Evolutionary conservation across 2,329 filamentous ascomycete species (phyloP), one percentile per base, ranked within the genome.

Genomic region (Aspergillus intermedius): DNA sequence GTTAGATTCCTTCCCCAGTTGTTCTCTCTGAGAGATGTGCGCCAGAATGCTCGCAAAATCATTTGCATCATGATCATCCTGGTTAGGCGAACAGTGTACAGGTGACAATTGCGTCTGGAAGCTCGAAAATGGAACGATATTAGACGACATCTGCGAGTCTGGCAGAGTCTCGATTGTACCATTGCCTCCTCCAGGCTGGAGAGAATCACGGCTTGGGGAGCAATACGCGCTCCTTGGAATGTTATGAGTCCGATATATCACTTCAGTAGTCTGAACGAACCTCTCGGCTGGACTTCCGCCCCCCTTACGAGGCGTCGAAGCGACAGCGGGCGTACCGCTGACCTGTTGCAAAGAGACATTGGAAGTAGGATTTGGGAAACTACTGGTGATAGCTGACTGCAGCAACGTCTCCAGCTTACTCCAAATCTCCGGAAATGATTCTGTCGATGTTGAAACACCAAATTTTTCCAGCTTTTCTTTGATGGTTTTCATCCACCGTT

Each of bases 71-170:
- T 56, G 54, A 9, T 54, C 58, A 2, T 54, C 49, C 5, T 30
- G 25, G 25, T 30, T 30, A 12, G 54, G 54, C 6, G 46, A 44
- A 10, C 42, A 51, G 39, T 49, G 49, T 5, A 42, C 39, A 4
- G 53, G 50, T 2, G 57, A 56, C 13, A 63, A 17, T 15, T 58
- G 52, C 25, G 50, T 54, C 30, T 61, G 52, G 8, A 70, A 47
- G 37, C 54, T 56, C 3, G 65, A 62, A 43, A 70, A 70, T 2
- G 68, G 63, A 8, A 65, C 55, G 25, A 70, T 70, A 7, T 47
- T 48, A 10, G 42, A 35, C 1, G 44, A 42, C 23, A 42, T 42
- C 17, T 48, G 48, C 21, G 46, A 49, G 22, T 46, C 44, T 5
- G 55, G 48, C 4, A 41, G 13, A 3, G 46, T 34, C 6, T 45